Conservation (phyloP, 192 early-diverging fungal species). For the Cetraspora pellucida region DNA sequence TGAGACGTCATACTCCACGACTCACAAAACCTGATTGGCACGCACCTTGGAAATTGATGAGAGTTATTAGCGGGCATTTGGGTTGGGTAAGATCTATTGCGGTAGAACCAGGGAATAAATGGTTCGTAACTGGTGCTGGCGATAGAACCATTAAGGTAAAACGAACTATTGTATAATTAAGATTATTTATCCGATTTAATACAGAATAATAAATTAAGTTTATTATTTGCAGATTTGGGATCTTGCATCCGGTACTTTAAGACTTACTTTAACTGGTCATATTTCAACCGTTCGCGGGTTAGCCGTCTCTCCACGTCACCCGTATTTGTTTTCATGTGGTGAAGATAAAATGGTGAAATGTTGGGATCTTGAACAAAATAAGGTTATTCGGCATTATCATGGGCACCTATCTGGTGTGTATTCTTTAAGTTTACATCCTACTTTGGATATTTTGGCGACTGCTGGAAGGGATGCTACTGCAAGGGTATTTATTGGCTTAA, state of each 20-base stretch:
- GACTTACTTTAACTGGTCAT: slow-evolving; percentile 95
- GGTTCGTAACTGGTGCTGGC: slow-evolving; percentile 98
- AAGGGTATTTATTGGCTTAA: slow-evolving; percentile 57
- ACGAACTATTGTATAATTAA: slow-evolving; percentile 11
- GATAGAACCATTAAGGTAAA: slow-evolving; percentile 94
- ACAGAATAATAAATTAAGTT: background rate
- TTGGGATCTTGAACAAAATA: slow-evolving; percentile 99
- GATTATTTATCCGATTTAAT: background rate
- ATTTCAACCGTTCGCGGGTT: slow-evolving; percentile 94
- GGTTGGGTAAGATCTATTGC: slow-evolving; percentile 95
- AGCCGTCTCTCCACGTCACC: slow-evolving; percentile 91
- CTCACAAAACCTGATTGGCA: slow-evolving; percentile 86
- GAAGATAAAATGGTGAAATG: slow-evolving; percentile 99
- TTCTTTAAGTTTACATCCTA: slow-evolving; percentile 88
- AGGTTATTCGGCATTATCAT: slow-evolving; percentile 98
- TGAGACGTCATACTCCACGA: slow-evolving; percentile 56
- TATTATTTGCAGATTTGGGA: slow-evolving; percentile 85
- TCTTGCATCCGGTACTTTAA: slow-evolving; percentile 93
- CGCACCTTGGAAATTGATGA: slow-evolving; percentile 98
- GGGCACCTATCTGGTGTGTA: slow-evolving; percentile 97
- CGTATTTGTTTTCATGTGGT: slow-evolving; percentile 95
- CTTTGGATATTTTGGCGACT: slow-evolving; percentile 91
- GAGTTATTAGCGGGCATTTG: slow-evolving; percentile 95
- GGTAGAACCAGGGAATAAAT: slow-evolving; percentile 94
- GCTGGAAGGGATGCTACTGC: slow-evolving; percentile 93